These are phyloP conservation scores for Cadophora sp. DNA, from an alignment of 2,329 filamentous ascomycete species.

Conservation along the genomic window DNA sequence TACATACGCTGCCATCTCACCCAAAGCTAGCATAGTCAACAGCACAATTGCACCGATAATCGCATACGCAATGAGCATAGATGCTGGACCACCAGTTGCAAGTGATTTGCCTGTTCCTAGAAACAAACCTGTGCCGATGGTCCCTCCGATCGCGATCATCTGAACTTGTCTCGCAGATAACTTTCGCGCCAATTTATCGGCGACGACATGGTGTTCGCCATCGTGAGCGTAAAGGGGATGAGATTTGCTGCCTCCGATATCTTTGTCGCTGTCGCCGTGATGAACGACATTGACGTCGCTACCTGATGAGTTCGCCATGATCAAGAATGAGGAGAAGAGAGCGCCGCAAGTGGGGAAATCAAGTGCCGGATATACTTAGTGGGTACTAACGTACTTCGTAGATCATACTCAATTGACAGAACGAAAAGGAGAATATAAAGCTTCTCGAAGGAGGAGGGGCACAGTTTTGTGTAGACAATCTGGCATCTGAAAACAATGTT, in stretches of 20 bases:
- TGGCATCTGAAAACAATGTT: neutral
- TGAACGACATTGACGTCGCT: neutral
- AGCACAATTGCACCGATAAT: constrained; percentile 65
- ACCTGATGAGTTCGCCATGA: neutral
- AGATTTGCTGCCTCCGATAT: constrained; percentile 17
- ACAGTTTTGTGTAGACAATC: neutral
- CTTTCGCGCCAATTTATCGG: constrained; percentile 55
- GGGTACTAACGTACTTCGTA: neutral
- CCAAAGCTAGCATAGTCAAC: constrained; percentile 63
- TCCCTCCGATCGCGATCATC: constrained; percentile 70
- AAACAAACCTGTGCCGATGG: constrained; percentile 67
- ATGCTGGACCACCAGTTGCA: constrained; percentile 64
- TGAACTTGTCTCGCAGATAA: constrained; percentile 69
- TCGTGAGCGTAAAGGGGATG: neutral
- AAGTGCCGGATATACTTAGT: neutral
- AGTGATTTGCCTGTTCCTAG: constrained; percentile 67
- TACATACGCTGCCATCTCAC: constrained; percentile 66
- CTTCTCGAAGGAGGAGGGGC: neutral
- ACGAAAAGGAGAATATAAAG: neutral
- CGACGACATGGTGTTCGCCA: constrained; percentile 29
- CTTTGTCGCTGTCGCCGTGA: constrained; percentile 15
- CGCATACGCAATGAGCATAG: constrained; percentile 62
- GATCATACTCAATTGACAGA: neutral
- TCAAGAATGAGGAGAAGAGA: no score
- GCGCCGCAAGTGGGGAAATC: neutral